Base-by-base conservation (phyloP, 2,329 filamentous ascomycete genomes). In the Colletotrichum navitas region DNA sequence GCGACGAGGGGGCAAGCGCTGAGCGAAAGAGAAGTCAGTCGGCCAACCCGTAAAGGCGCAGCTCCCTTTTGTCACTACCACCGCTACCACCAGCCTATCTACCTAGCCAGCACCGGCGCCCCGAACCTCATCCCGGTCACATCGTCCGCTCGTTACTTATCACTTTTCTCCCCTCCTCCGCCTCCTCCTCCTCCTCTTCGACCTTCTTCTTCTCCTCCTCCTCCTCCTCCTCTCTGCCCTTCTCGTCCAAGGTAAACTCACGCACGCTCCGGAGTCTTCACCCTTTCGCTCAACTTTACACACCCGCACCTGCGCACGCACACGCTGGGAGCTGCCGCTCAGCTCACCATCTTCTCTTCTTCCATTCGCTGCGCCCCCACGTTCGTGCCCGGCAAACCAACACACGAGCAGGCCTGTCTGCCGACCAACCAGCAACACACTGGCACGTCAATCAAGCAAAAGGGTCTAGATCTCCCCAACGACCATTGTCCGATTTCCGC, bases 401-500 rank as follows among this genome's bases (percentile, higher is more conserved):
- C 52, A 72, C 45, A 59, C 59, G 21, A 39, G 16, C 60, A 41
- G 10, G 32, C 18, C 51, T 63, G 63, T 26, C 29, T 34, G 29
- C 41, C 52, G 34, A 56, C 52, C 60, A 64, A 72, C 69, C 59
- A 69, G 54, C 54, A 26, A 26, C 29, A 63, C 29, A 18, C 34
- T 41, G n/a, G 56, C 39, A 67, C 68, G 54, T 55, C 60, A 47
- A 55, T 59, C 32, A 41, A 26, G 24, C 47, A 29, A 16, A 39
- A 16, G 34, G 54, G 59, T 64, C 69, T 32, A 63, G 64, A 68
- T 59, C 52, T 63, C 36, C 41, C 56, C 51, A 62, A 52, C 63
- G 16, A 49, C 58, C 43, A 11, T 45, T 41, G 60, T 45, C 59
- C 60, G 32, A 60, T 56, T 8, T n/a, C n/a, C 34, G 41, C 54